These are phyloP conservation scores for Penicillium crustosum DNA, from an alignment of 2,329 filamentous ascomycete species.

Conservation along the genomic window DNA sequence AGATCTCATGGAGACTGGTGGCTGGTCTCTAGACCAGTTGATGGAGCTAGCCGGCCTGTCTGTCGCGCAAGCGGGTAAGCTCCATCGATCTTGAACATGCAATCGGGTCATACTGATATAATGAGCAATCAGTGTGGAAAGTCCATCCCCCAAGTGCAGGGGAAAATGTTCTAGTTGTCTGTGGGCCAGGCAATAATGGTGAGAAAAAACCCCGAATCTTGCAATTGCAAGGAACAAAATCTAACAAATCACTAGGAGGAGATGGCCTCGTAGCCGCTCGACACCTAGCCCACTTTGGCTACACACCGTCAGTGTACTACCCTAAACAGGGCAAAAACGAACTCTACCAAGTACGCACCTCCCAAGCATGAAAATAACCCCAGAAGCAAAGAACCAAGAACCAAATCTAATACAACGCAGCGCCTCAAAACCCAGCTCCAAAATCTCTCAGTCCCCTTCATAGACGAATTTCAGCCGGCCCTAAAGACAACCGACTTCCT, in stretches of 20 bases:
- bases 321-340: conserved; percentile 90
- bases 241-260: conserved; percentile 59
- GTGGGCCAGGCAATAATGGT: conserved; percentile 74
- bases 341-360: conserved; percentile 69
- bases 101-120: not conserved
- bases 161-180: conserved; percentile 77
- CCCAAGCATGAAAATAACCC: conserved; percentile 5
- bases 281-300: conserved; percentile 89
- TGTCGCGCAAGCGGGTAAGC: conserved; percentile 80
- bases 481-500: conserved; percentile 72
- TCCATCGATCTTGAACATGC: not conserved
- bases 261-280: conserved; percentile 93
- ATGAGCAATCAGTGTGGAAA: conserved; percentile 65
- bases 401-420: conserved; percentile 43
- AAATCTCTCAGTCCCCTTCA: conserved; percentile 79
- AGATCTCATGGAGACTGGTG: conserved; percentile 83
- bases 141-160: conserved; percentile 75
- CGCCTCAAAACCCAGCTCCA: conserved; percentile 81
- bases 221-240: not conserved
- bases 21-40: conserved; percentile 91
- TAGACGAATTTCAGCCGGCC: conserved; percentile 71
- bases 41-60: conserved; percentile 96
- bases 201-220: conserved; percentile 11
- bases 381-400: not conserved
- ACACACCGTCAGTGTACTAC: conserved; percentile 84